phyloP scores from a whole-genome alignment of 2,329 filamentous ascomycete species.

The Aureobasidium sp. region DNA sequence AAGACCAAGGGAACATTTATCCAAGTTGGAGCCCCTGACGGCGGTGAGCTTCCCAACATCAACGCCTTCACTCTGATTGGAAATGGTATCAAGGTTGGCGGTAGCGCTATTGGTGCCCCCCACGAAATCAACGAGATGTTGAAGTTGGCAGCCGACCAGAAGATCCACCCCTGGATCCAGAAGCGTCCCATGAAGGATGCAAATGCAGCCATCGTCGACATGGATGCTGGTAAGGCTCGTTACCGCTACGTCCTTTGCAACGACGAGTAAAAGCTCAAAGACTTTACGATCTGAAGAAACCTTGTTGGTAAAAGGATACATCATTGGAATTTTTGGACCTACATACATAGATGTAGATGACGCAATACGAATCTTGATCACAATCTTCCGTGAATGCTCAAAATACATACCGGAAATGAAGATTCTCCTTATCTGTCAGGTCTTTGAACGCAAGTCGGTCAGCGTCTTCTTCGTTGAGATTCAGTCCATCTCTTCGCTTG shows the following conservation, averaged over 20 bases:
- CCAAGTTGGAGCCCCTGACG: slow-evolving; percentile 37
- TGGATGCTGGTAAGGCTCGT: slow-evolving; percentile 48
- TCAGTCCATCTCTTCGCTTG: slow-evolving; percentile 40
- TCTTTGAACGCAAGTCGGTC: slow-evolving; percentile 56
- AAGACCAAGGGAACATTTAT: slow-evolving; percentile 53
- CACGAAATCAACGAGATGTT: slow-evolving; percentile 56
- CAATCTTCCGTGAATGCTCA: neutral
- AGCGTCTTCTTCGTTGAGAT: slow-evolving; percentile 53
- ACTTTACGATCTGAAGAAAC: neutral
- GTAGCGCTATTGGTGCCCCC: slow-evolving; percentile 45
- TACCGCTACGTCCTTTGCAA: slow-evolving; percentile 37
- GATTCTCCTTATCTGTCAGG: slow-evolving; percentile 53
- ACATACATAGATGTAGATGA: neutral
- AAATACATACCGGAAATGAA: slow-evolving; percentile 45
- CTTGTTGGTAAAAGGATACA: neutral
- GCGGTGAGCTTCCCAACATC: slow-evolving; percentile 47
- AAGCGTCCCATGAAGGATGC: slow-evolving; percentile 50
- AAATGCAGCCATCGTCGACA: slow-evolving; percentile 51
- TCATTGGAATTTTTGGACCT: neutral
- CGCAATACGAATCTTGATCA: neutral
- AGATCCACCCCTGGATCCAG: slow-evolving; percentile 56
- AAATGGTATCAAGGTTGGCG: slow-evolving; percentile 43
- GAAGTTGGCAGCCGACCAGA: slow-evolving; percentile 51
- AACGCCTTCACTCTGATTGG: slow-evolving; percentile 50
- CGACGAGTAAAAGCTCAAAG: slow-evolving; percentile 18